phyloP scores from a whole-genome alignment of 257 asterid genomes.

The Solanum phureja region DNA sequence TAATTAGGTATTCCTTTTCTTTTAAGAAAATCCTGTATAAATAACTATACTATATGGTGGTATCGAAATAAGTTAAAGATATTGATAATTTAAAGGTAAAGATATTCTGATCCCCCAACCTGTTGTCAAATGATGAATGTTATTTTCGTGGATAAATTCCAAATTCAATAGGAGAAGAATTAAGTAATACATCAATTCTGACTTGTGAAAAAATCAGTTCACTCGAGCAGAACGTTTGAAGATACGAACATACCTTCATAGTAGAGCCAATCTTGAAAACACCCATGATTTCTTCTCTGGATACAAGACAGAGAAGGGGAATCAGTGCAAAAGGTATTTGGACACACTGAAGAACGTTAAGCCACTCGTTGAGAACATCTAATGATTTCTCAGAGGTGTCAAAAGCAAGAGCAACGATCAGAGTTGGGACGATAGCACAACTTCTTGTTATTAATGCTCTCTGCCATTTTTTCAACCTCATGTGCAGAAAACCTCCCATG shows the following conservation, averaged over 20 bases:
- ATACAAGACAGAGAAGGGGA: slow-evolving; percentile 65
- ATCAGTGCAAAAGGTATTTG: slow-evolving; percentile 80
- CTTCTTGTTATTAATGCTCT: slow-evolving; percentile 71
- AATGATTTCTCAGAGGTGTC: slow-evolving; percentile 52
- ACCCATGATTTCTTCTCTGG: slow-evolving; percentile 83
- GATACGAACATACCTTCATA: slow-evolving; percentile 38
- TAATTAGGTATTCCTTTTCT: background rate
- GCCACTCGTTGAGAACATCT: slow-evolving; percentile 77
- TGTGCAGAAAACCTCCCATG: slow-evolving; percentile 68
- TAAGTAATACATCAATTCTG: background rate
- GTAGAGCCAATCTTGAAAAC: slow-evolving; percentile 52
- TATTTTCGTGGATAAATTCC: background rate
- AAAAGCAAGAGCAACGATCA: slow-evolving; percentile 59
- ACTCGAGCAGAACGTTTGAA: background rate
- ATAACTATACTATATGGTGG: background rate
- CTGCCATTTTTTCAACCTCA: slow-evolving; percentile 64
- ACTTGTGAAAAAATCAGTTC: background rate
- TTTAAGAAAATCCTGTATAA: background rate
- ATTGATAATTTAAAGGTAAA: background rate
- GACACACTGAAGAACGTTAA: slow-evolving; percentile 66
- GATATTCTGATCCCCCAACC: background rate
- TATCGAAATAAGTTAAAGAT: background rate
- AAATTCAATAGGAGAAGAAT: background rate
- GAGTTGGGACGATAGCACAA: slow-evolving; percentile 66
- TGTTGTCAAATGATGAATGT: background rate